Evolutionary conservation across 495 filamentous ascomycete genomes (phyloP).

Genomic region (Tuber melanosporum): DNA sequence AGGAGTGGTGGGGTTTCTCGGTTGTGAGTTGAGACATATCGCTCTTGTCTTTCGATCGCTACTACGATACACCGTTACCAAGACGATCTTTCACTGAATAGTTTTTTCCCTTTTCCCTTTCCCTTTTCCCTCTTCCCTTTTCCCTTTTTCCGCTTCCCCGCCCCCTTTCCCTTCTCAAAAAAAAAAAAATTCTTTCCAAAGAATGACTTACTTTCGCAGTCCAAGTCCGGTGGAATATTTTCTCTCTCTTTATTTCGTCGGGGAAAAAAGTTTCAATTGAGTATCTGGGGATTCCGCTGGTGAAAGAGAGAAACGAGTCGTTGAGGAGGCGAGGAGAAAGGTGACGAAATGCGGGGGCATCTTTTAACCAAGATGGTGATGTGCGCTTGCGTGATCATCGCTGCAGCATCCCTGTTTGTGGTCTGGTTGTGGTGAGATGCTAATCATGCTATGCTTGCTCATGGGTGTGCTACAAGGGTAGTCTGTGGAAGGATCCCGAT

Average conservation of each 20-base stretch:
- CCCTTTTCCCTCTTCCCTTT: too few relatives aligned
- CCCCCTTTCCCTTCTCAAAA: not conserved
- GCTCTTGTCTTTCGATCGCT: slow-evolving; percentile 7
- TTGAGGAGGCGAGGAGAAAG: not conserved
- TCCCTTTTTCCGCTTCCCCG: too few relatives aligned
- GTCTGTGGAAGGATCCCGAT: not conserved
- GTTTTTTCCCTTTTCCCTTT: not conserved
- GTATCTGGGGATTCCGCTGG: not conserved
- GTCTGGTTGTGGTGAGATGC: slow-evolving; percentile 2
- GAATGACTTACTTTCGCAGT: not conserved
- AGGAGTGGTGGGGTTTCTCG: slow-evolving; percentile 25
- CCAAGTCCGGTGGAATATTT: not conserved
- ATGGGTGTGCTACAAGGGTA: not conserved
- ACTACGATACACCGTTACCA: not conserved
- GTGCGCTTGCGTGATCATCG: slow-evolving; percentile 1
- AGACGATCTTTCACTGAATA: not conserved
- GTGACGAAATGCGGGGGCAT: not conserved
- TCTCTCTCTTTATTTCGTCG: not conserved
- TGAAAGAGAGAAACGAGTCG: not conserved
- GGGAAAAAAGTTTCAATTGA: not conserved
- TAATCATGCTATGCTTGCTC: not conserved
- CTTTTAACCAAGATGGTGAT: not conserved
- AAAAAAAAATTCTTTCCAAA: not conserved
- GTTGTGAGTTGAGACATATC: slow-evolving; percentile 31
- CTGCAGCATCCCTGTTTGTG: slow-evolving; percentile 4